Evolutionary conservation across 352 stramenopile species (phyloP).

Genomic region (Pythium scleroteichum): DNA sequence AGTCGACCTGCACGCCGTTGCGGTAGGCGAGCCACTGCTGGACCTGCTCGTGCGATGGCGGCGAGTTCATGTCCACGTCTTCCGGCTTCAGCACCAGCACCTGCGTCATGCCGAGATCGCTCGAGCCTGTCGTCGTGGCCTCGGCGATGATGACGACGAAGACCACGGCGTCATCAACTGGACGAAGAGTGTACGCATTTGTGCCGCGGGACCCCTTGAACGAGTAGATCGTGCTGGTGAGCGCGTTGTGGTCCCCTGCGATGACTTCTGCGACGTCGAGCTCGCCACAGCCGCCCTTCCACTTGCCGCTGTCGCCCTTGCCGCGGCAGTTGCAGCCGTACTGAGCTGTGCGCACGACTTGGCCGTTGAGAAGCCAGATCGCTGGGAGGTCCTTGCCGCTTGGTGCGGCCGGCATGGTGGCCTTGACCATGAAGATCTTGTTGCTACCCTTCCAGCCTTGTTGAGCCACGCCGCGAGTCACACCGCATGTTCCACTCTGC

Average conservation of each 20-base stretch:
- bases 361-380: slow-evolving; percentile 52
- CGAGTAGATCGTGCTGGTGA: slow-evolving; percentile 52
- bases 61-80: slow-evolving; percentile 28
- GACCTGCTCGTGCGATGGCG: slow-evolving; percentile 27
- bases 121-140: slow-evolving; percentile 15
- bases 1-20: slow-evolving; percentile 30
- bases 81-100: slow-evolving; percentile 33
- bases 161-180: slow-evolving; percentile 25
- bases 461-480: slow-evolving; percentile 31
- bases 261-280: slow-evolving; percentile 51
- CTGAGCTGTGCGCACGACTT: slow-evolving; percentile 47
- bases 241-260: slow-evolving; percentile 19
- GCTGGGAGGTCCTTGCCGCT: slow-evolving; percentile 30
- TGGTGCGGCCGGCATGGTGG: slow-evolving; percentile 33
- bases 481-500: slow-evolving; percentile 26
- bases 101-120: slow-evolving; percentile 23
- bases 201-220: slow-evolving; percentile 45
- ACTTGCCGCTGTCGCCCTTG: slow-evolving; percentile 31
- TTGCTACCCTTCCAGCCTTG: slow-evolving; percentile 39
- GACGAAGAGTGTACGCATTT: slow-evolving; percentile 28
- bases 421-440: slow-evolving; percentile 60
- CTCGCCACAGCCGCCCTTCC: slow-evolving; percentile 52
- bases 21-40: slow-evolving; percentile 32
- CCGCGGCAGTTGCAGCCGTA: slow-evolving; percentile 60
- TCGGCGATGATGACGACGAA: slow-evolving; percentile 43